Conservation (phyloP, 2,329 filamentous ascomycete species). For the Dendryphion nanum region DNA sequence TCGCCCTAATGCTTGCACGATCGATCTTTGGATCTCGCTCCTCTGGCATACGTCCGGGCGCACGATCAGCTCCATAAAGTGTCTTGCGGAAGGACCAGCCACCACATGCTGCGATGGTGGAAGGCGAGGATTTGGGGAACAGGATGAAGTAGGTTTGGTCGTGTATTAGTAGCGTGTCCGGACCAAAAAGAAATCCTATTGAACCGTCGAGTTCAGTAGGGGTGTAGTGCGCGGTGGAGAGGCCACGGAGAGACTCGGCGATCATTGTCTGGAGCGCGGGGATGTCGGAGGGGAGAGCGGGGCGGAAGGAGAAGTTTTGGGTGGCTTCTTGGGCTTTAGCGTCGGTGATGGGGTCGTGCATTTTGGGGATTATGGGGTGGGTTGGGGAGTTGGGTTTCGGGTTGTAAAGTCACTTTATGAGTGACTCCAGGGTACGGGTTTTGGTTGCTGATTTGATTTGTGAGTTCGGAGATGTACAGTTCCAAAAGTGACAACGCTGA, state of each 20-base stretch:
- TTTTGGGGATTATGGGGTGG: too few relatives aligned
- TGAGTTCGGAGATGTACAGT: too few relatives aligned
- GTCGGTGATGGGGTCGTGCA: slow-evolving; percentile 24
- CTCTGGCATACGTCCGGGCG: slow-evolving; percentile 27
- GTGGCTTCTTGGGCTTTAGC: slow-evolving; percentile 36
- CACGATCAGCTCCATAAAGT: slow-evolving; percentile 33
- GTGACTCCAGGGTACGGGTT: too few relatives aligned
- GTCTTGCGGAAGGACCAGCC: slow-evolving; percentile 38
- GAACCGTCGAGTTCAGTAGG: slow-evolving; percentile 35
- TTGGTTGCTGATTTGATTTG: neutral
- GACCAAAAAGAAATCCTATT: slow-evolving; percentile 37
- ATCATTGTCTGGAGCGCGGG: slow-evolving; percentile 31
- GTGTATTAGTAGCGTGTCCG: slow-evolving; percentile 32
- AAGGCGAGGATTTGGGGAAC: slow-evolving; percentile 17
- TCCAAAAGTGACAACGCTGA: too few relatives aligned
- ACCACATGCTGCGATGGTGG: slow-evolving; percentile 31
- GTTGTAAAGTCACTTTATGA: too few relatives aligned
- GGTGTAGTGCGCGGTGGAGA: slow-evolving; percentile 28
- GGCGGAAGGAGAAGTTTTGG: slow-evolving; percentile 25
- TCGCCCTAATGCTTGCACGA: slow-evolving; percentile 34
- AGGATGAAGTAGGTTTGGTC: slow-evolving; percentile 36
- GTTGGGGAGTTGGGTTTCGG: neutral
- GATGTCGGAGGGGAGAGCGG: slow-evolving; percentile 28
- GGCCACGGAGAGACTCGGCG: slow-evolving; percentile 22
- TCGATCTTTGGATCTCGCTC: slow-evolving; percentile 26